A percentile compares a stretch with the other conserved stretches of the same genome.
Conservation (phyloP, 306 rosid genomes). For the Dicorynia guianensis region DNA sequence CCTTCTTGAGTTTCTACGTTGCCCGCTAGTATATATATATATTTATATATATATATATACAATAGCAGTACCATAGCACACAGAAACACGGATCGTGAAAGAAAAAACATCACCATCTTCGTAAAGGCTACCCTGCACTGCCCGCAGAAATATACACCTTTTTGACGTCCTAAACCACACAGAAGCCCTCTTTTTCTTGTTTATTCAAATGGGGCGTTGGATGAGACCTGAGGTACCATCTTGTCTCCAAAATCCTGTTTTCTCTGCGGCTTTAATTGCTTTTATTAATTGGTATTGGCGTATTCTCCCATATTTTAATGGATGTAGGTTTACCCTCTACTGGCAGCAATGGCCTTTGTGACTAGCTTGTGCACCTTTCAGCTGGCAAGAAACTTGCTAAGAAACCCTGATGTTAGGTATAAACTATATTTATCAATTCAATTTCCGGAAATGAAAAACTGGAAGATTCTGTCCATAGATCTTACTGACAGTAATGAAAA, state of each 20-base stretch:
- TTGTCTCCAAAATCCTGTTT: not conserved
- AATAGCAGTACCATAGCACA: conserved; percentile 19
- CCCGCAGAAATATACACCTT: not conserved
- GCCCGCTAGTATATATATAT: conserved; percentile 42
- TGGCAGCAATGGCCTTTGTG: conserved; percentile 90
- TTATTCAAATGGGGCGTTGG: conserved; percentile 83
- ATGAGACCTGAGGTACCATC: conserved; percentile 83
- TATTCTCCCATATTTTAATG: not conserved
- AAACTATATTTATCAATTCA: no score
- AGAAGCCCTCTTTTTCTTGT: not conserved
- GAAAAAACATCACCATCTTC: not conserved
- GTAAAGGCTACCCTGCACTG: not conserved
- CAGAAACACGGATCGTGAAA: conserved; percentile 14
- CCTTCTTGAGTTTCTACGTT: not conserved
- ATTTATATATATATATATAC: no score
- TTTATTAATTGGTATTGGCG: not conserved
- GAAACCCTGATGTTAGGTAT: conserved; percentile 89
- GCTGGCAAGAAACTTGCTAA: conserved; percentile 66
- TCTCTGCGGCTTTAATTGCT: not conserved
- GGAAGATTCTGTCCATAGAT: not conserved
- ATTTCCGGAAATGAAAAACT: no score
- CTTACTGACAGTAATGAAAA: not conserved
- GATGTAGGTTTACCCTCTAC: conserved; percentile 74
- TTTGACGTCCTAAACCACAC: conserved; percentile 21
- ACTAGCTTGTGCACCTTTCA: conserved; percentile 69